phyloP scores from a whole-genome alignment of 352 stramenopile species.

The Pythium chondricola region DNA sequence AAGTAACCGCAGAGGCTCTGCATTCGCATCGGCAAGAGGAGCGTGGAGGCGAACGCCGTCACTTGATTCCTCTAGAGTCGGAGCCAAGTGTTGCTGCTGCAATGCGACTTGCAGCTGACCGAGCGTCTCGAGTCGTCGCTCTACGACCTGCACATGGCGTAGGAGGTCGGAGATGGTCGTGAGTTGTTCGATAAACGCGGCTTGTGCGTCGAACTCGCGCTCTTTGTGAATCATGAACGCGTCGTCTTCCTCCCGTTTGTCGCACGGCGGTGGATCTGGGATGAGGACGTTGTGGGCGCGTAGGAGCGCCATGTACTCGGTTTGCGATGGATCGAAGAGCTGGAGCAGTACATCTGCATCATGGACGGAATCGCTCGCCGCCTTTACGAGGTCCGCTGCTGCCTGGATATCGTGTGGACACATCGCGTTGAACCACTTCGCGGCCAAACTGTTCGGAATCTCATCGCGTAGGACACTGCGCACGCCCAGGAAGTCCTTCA shows the following conservation, averaged over 20 bases:
- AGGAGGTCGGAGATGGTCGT: constrained; percentile 25
- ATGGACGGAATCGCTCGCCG: neutral
- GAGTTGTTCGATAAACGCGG: constrained; percentile 26
- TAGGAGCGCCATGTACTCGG: constrained; percentile 2
- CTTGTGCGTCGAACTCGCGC: constrained; percentile 24
- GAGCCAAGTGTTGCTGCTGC: constrained; percentile 10
- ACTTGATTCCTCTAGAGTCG: too few species aligned
- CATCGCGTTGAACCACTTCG: constrained; percentile 24
- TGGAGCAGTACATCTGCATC: constrained; percentile 5
- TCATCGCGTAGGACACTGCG: constrained; percentile 3
- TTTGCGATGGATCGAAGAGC: constrained; percentile 11
- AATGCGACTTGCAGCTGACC: constrained; percentile 10
- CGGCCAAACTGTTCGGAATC: constrained; percentile 14
- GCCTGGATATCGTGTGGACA: constrained; percentile 4
- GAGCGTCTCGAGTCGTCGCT: constrained; percentile 4
- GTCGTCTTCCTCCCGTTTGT: constrained; percentile 3
- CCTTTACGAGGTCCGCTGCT: neutral
- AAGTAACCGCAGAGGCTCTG: constrained; percentile 10
- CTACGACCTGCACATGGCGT: constrained; percentile 18
- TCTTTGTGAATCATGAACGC: constrained; percentile 12
- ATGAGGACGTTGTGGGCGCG: neutral
- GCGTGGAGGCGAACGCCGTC: constrained; percentile 9
- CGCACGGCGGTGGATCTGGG: neutral
- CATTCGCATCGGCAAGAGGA: constrained; percentile 5
- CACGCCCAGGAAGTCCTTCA: constrained; percentile 22